A percentile compares a stretch with the other conserved stretches of the same genome.
Evolutionary conservation across 2,329 filamentous ascomycete genomes (phyloP).

Genomic region (Decorospora gaudefroyi): DNA sequence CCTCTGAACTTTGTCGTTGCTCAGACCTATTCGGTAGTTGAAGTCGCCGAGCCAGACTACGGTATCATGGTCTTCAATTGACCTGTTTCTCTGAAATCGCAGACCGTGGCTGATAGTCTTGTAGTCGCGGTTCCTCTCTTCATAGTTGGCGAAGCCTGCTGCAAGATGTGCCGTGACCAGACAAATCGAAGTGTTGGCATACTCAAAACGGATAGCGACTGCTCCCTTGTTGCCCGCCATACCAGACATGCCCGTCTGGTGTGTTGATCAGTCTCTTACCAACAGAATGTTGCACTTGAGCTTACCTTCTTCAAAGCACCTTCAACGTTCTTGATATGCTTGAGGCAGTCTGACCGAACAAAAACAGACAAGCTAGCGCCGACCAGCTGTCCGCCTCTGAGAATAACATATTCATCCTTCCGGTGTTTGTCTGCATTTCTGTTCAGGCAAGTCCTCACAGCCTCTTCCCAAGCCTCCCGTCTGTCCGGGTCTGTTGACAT

Average conservation of each 20-base stretch:
- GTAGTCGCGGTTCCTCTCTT: slow-evolving; percentile 93
- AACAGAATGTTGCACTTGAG: not conserved
- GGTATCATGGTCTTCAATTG: slow-evolving; percentile 88
- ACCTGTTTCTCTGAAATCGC: slow-evolving; percentile 85
- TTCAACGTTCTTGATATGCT: slow-evolving; percentile 92
- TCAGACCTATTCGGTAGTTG: slow-evolving; percentile 92
- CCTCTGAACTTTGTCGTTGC: slow-evolving; percentile 74
- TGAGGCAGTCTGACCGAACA: slow-evolving; percentile 75
- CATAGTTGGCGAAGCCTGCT: slow-evolving; percentile 94
- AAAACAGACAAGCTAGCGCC: slow-evolving; percentile 92
- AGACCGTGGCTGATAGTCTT: slow-evolving; percentile 84
- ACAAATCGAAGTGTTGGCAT: slow-evolving; percentile 87
- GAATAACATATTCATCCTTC: slow-evolving; percentile 80
- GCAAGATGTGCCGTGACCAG: slow-evolving; percentile 97
- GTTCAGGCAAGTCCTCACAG: slow-evolving; percentile 79
- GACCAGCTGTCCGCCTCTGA: slow-evolving; percentile 91
- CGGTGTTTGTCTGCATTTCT: slow-evolving; percentile 65
- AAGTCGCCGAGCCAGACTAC: slow-evolving; percentile 95
- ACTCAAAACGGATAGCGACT: slow-evolving; percentile 94
- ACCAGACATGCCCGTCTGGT: slow-evolving; percentile 81
- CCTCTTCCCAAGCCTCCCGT: slow-evolving; percentile 82
- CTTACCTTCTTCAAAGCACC: slow-evolving; percentile 84
- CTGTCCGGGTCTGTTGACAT: slow-evolving; percentile 95
- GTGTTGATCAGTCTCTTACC: slow-evolving; percentile 19
- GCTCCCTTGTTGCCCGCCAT: slow-evolving; percentile 99